phyloP scores from a whole-genome alignment of 73 alveolate genomes.

The Paramecium bursaria region DNA sequence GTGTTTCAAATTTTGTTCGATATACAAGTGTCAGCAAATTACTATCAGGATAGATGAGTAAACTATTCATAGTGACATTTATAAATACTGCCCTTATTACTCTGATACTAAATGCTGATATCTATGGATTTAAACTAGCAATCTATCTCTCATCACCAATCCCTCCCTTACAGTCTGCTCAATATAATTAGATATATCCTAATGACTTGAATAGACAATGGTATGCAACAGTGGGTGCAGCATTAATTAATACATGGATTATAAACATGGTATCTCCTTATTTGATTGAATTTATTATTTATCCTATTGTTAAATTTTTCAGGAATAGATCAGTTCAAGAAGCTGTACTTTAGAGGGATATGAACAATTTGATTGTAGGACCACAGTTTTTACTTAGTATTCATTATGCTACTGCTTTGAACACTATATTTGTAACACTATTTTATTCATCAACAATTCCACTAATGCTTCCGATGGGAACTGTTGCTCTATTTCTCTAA shows the following conservation, averaged over 20 bases:
- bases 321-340: slow-evolving; percentile 9
- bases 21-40: slow-evolving; percentile 38
- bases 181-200: slow-evolving; percentile 4
- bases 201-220: slow-evolving; percentile 74
- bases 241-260: slow-evolving; percentile 61
- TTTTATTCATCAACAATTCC: slow-evolving; percentile 69
- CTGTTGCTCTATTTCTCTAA: slow-evolving; percentile 34
- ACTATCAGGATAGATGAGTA: slow-evolving; percentile 29
- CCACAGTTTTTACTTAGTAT: slow-evolving; percentile 71
- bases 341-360: slow-evolving; percentile 62
- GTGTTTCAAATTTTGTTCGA: slow-evolving; percentile 65
- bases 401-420: slow-evolving; percentile 62
- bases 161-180: slow-evolving; percentile 59
- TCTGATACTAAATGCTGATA: slow-evolving; percentile 70
- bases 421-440: slow-evolving; percentile 62
- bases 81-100: slow-evolving; percentile 71
- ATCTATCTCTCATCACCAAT: slow-evolving; percentile 35
- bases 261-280: slow-evolving; percentile 62
- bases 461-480: slow-evolving; percentile 40
- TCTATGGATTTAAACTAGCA: slow-evolving; percentile 43
- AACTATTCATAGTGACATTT: slow-evolving; percentile 66
- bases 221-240: slow-evolving; percentile 73
- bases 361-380: slow-evolving; percentile 68
- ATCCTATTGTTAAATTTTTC: slow-evolving; percentile 39
- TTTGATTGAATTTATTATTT: slow-evolving; percentile 42